These are phyloP conservation scores for Kwoniella pini DNA, from an alignment of 768 basidiomycete species.

Conservation along the genomic window DNA sequence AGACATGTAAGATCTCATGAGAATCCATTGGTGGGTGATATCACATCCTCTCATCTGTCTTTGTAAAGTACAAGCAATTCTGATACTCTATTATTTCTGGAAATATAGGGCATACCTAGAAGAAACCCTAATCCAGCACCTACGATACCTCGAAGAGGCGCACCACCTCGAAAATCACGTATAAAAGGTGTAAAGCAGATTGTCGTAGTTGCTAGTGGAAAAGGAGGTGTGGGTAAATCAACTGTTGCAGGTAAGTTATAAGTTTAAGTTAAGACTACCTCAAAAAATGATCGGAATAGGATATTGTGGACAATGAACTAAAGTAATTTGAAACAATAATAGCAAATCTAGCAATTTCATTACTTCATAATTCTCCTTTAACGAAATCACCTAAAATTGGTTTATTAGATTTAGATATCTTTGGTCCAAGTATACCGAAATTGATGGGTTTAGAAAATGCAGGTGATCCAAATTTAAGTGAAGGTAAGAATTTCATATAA, in stretches of 20 bases:
- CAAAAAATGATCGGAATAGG: background rate
- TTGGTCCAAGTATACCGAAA: conserved; percentile 90
- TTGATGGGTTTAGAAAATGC: conserved; percentile 81
- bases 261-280: too few species aligned
- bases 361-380: conserved; percentile 55
- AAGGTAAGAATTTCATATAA: too few species aligned
- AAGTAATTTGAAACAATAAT: too few species aligned
- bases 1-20: conserved; percentile 37
- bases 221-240: conserved; percentile 95
- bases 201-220: conserved; percentile 83
- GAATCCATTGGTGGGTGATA: conserved; percentile 48
- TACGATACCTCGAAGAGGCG: conserved; percentile 56
- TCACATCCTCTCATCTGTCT: background rate
- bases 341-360: conserved; percentile 62
- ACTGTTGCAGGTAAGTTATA: conserved; percentile 75
- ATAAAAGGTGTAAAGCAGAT: conserved; percentile 72
- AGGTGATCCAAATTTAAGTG: conserved; percentile 75
- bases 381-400: conserved; percentile 65
- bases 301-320: too few species aligned
- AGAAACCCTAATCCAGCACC: conserved; percentile 54
- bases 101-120: conserved; percentile 57
- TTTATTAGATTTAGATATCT: conserved; percentile 89
- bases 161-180: conserved; percentile 54
- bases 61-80: too few species aligned
- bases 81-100: too few species aligned